Evolutionary conservation across 768 basidiomycete species (phyloP).

Genomic region (Amanita subjunquillea): DNA sequence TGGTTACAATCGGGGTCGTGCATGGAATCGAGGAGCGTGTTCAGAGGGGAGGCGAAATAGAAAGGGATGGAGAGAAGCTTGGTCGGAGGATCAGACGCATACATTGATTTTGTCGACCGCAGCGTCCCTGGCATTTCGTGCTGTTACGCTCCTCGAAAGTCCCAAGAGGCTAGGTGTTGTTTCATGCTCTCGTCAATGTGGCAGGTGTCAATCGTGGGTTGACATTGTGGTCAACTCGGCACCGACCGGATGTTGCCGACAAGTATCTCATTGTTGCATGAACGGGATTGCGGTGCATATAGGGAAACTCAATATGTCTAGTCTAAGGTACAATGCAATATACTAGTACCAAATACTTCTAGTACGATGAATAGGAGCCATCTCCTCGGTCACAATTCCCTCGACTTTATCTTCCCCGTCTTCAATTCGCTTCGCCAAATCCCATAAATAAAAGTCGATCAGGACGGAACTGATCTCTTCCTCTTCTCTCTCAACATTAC

Average conservation of each 20-base stretch:
- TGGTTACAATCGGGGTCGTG: conserved; percentile 21
- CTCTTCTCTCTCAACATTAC: conserved; percentile 5
- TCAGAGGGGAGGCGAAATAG: conserved; percentile 32
- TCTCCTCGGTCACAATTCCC: conserved; percentile 41
- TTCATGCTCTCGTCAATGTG: too few species aligned
- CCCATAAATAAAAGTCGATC: conserved; percentile 90
- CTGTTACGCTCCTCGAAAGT: too few species aligned
- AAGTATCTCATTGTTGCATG: conserved; percentile 11
- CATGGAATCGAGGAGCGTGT: conserved; percentile 36
- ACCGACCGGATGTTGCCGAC: too few species aligned
- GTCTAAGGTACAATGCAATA: neutral
- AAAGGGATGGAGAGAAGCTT: conserved; percentile 2
- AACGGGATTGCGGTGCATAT: neutral
- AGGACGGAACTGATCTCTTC: conserved; percentile 59
- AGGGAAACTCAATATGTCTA: neutral
- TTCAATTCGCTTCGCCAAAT: conserved; percentile 71
- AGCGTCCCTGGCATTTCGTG: too few species aligned
- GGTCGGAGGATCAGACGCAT: neutral
- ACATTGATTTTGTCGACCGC: too few species aligned
- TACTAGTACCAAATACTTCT: conserved; percentile 79
- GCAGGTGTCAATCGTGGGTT: too few species aligned
- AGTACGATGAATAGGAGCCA: conserved; percentile 68
- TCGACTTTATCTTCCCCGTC: conserved; percentile 46
- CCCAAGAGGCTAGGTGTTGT: too few species aligned
- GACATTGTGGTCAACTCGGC: too few species aligned